phyloP scores from a whole-genome alignment of 2,329 filamentous ascomycete species.

The Talaromyces sp. region DNA sequence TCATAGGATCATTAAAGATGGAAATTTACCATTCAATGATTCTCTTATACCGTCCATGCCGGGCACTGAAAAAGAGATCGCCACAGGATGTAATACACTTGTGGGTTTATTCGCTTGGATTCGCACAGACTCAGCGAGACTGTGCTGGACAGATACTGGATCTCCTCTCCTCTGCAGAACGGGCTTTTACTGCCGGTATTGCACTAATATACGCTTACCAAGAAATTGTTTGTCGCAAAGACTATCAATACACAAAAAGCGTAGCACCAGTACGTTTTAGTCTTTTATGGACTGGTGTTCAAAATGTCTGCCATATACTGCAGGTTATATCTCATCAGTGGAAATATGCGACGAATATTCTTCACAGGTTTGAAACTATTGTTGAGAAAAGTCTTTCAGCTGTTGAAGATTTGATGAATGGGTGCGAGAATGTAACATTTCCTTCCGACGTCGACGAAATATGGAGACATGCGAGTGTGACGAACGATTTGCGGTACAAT shows the following conservation, averaged over 20 bases:
- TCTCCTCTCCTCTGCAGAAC: neutral
- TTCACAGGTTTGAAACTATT: neutral
- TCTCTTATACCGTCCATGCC: neutral
- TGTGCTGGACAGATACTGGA: neutral
- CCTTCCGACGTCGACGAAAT: neutral
- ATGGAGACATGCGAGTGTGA: neutral
- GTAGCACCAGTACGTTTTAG: neutral
- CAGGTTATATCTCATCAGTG: neutral
- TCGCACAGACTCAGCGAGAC: neutral
- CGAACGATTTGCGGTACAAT: neutral
- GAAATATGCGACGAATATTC: neutral
- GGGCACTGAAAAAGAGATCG: neutral
- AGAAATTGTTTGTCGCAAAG: neutral
- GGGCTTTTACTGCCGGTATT: neutral
- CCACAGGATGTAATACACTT: neutral
- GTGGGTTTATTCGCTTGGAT: neutral
- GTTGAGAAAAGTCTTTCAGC: neutral
- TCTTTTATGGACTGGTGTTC: neutral
- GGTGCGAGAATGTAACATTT: neutral
- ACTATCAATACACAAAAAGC: neutral
- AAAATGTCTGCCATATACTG: neutral
- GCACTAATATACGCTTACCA: neutral
- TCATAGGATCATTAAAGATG: neutral
- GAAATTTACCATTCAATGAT: neutral
- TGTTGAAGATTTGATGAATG: neutral